Conservation (phyloP, 169 alveolate species). For the Besnoitia besnoiti region DNA sequence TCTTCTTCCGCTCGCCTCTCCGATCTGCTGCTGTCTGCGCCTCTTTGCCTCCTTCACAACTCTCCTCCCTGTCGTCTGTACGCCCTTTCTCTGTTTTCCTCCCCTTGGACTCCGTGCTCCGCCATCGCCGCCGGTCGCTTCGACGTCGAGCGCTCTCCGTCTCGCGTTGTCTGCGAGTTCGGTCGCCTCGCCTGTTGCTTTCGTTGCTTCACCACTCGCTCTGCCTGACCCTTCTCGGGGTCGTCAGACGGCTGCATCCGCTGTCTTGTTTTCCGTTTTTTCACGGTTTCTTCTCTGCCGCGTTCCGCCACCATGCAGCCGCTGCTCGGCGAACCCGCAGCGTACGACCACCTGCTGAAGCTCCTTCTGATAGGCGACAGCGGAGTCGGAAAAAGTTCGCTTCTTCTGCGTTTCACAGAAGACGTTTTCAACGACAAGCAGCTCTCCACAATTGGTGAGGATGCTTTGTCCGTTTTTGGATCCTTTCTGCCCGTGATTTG, state of each 20-base stretch:
- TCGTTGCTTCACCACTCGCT: no score
- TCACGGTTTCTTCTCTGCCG: neutral
- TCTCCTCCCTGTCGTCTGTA: no score
- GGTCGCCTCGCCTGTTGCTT: no score
- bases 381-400: constrained; percentile 95
- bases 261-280: neutral
- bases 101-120: no score
- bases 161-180: no score
- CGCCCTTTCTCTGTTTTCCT: no score
- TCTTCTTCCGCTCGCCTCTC: no score
- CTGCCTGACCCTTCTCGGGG: neutral
- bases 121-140: no score
- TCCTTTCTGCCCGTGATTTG: neutral
- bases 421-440: constrained; percentile 84
- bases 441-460: constrained; percentile 86
- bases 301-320: neutral
- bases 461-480: neutral
- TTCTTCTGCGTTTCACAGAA: constrained; percentile 90
- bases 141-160: no score
- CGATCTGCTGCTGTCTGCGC: no score
- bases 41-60: no score
- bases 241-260: neutral
- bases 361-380: constrained; percentile 94
- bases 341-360: constrained; percentile 90
- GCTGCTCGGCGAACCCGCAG: neutral